These are phyloP conservation scores for Diospyros lotus DNA, from an alignment of 148 eudicot genomes.

Conservation along the genomic window DNA sequence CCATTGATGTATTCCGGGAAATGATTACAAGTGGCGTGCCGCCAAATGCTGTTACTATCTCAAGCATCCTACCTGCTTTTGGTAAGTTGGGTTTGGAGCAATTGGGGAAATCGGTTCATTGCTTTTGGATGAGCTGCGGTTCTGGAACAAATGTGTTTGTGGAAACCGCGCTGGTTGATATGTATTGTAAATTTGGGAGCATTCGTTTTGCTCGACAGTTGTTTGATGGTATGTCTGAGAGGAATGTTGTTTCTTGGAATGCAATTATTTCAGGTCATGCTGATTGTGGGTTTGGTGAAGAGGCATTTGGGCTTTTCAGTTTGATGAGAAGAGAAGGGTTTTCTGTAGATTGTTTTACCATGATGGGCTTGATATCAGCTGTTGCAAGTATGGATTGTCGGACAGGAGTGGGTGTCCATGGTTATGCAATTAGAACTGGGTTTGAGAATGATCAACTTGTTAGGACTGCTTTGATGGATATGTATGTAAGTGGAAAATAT, in stretches of 20 bases:
- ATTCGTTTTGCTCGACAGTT: conserved; percentile 27
- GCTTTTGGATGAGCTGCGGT: conserved; percentile 36
- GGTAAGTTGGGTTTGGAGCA: conserved; percentile 26
- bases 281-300: conserved; percentile 25
- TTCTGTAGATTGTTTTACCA: conserved; percentile 33
- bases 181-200: conserved; percentile 43
- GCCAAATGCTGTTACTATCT: conserved; percentile 47
- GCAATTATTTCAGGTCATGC: conserved; percentile 46
- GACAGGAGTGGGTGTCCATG: conserved; percentile 29
- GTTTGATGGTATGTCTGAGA: conserved; percentile 48
- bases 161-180: conserved; percentile 40
- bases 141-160: conserved; percentile 39
- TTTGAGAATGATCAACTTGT: conserved; percentile 34
- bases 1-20: conserved; percentile 26
- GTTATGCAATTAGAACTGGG: conserved; percentile 27
- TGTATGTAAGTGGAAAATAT: conserved; percentile 32
- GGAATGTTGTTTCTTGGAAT: conserved; percentile 55
- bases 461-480: conserved; percentile 40
- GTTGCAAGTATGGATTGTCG: conserved; percentile 11
- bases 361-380: conserved; percentile 42
- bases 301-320: conserved; percentile 32
- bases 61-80: conserved; percentile 42
- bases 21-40: conserved; percentile 26
- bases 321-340: conserved; percentile 31
- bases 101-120: conserved; percentile 44